A percentile compares a stretch with the other conserved stretches of the same genome.
Conservation (phyloP, 345 rosid genomes). For the Pseudoturritis turrita region DNA sequence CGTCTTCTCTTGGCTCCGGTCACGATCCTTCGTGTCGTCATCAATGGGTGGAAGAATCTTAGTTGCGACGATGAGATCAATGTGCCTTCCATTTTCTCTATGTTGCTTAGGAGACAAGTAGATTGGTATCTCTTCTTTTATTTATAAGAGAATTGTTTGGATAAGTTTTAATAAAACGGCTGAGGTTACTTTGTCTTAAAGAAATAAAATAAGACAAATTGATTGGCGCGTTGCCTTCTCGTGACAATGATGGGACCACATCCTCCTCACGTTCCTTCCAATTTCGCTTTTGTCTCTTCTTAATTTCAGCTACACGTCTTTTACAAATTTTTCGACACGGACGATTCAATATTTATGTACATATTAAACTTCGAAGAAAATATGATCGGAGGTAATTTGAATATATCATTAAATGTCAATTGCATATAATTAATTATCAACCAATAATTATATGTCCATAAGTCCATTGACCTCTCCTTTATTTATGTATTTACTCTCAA, state of each 20-base stretch:
- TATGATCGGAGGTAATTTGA: not conserved
- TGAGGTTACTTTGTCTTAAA: constrained; percentile 12
- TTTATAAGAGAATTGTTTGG: not conserved
- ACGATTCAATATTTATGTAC: not conserved
- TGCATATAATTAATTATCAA: not conserved
- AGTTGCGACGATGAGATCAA: constrained; percentile 16
- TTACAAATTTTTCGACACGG: constrained; percentile 15
- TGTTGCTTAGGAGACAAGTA: not conserved
- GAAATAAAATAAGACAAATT: not conserved
- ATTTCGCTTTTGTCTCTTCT: constrained; percentile 1
- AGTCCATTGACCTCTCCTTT: constrained; percentile 4
- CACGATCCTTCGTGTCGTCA: not conserved
- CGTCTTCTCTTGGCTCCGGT: not conserved
- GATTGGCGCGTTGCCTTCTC: constrained; percentile 26
- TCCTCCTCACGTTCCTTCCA: not conserved
- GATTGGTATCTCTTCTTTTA: not conserved
- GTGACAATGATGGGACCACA: constrained; percentile 7
- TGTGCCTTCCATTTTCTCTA: constrained; percentile 9
- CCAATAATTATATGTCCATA: not conserved
- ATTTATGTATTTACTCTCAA: not conserved
- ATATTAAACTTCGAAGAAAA: not conserved
- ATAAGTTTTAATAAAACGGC: not conserved
- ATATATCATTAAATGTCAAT: not conserved
- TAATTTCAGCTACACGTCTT: constrained; percentile 21
- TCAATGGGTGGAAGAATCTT: constrained; percentile 17